These are phyloP conservation scores for Mycena leptocephala DNA, from an alignment of 768 basidiomycete genomes.

Conservation along the genomic window DNA sequence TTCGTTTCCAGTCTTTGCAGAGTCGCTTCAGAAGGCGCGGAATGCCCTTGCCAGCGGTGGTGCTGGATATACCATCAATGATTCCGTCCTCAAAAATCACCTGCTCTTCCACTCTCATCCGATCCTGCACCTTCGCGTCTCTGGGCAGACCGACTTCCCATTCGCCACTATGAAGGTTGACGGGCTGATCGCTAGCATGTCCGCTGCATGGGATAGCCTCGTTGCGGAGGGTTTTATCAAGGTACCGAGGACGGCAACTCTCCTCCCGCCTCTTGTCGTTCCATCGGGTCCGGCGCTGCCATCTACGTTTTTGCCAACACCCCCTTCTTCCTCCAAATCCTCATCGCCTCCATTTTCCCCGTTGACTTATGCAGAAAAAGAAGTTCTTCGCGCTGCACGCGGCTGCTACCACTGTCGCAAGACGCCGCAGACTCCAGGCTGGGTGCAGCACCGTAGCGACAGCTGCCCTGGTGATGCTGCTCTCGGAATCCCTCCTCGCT, in stretches of 20 bases:
- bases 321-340: neutral
- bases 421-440: neutral
- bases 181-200: neutral
- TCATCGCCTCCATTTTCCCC: neutral
- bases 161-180: neutral
- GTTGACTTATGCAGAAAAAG: neutral
- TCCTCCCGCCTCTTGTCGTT: neutral
- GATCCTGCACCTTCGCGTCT: slow-evolving; percentile 7
- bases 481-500: neutral
- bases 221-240: neutral
- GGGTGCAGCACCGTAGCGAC: slow-evolving; percentile 16
- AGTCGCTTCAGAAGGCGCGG: neutral
- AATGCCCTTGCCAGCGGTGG: neutral
- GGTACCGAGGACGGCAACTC: neutral
- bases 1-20: neutral
- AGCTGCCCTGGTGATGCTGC: slow-evolving; percentile 3
- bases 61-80: neutral
- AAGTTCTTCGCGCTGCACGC: neutral
- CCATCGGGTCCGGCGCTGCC: neutral
- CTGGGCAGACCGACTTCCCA: neutral
- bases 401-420: slow-evolving; percentile 8
- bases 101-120: slow-evolving; percentile 4
- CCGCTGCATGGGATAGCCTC: slow-evolving; percentile 1
- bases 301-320: neutral
- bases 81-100: slow-evolving; percentile 13